Base-by-base conservation (phyloP, 441 rosid species). In the Flueggea neowawraea region DNA sequence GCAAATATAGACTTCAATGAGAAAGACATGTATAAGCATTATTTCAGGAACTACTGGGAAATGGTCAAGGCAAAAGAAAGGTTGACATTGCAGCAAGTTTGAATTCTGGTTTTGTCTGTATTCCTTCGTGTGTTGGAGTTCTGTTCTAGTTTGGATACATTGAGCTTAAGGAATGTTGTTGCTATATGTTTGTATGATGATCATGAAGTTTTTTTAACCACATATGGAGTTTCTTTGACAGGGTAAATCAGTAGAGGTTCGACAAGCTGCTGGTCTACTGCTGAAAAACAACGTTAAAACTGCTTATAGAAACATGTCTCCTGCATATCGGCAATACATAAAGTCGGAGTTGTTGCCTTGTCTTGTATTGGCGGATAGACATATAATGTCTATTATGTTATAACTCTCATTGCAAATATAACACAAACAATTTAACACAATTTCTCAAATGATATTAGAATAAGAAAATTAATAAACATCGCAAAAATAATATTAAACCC, bases 181-280 rank as follows among this genome's bases (percentile, higher is more conserved):
- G 28, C 28, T 22, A 22, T 22, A 22, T 22, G 28, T 22, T 22
- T 22, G 28, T 22, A 22, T 22, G 28, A 22, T 22, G 28, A 22
- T 22, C 28, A 22, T 22, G 28, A 22, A 22, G 28, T 22, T 22
- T 22, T 22, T 22, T 22, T 22, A 22, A 22, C 28, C 28, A 43
- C 12, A 43, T n/a, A n/a, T 43, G 45, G 8, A 11, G 41, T 56
- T 22, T 22, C 28, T 62, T 61, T 58, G 61, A 69, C 80, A 95
- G 99, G 95, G 92, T 15, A 90, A 83, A 78, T 82, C 97, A 2
- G 77, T 89, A 54, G 99, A 92, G 82, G 66, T 92, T 69, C 90
- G 97, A 52, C 99, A 95, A 77, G 99, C 97, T 63, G 97, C 99
- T 67, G 99, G 99, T 57, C 76, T 95, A 79, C 83, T 92, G 41